Percentiles rank a stretch among this genome's conserved stretches.
phyloP scores from a whole-genome alignment of 257 asterid species.

The Mitragyna speciosa region DNA sequence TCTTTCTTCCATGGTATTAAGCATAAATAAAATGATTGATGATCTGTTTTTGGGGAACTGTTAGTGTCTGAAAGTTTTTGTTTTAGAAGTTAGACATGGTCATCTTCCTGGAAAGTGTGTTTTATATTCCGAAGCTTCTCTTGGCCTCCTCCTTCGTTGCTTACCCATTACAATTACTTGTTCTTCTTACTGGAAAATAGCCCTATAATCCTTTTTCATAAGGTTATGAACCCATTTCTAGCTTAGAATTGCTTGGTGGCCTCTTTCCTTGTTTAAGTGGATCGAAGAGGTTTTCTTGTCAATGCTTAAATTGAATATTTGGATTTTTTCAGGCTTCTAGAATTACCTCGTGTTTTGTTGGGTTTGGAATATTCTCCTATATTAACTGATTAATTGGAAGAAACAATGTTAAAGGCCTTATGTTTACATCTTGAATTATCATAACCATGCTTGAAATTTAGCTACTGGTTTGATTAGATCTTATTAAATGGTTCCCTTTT shows the following conservation, averaged over 20 bases:
- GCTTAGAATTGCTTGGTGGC: neutral
- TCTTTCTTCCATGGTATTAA: neutral
- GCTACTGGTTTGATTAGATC: neutral
- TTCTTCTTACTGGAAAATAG: neutral
- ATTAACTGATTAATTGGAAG: neutral
- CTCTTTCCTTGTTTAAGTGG: slow-evolving; percentile 27
- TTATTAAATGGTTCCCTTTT: neutral
- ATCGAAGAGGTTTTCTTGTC: slow-evolving; percentile 20
- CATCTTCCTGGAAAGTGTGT: too few species aligned
- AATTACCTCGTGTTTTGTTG: slow-evolving; percentile 36
- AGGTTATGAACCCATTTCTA: neutral
- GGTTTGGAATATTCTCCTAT: slow-evolving; percentile 52
- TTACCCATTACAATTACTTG: neutral
- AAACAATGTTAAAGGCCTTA: too few species aligned
- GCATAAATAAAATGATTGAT: neutral
- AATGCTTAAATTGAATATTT: slow-evolving; percentile 30
- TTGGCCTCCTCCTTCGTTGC: neutral
- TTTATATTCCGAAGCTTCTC: neutral
- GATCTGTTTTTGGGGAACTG: neutral
- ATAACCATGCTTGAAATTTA: neutral
- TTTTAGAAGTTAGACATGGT: too few species aligned
- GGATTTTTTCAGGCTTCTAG: slow-evolving; percentile 53
- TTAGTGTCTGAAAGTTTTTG: neutral
- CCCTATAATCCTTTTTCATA: neutral
- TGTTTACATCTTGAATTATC: neutral